A percentile compares a stretch with the other conserved stretches of the same genome.
Conservation (phyloP, 495 filamentous ascomycete species). For the Aspergillus sclerotioniger region DNA sequence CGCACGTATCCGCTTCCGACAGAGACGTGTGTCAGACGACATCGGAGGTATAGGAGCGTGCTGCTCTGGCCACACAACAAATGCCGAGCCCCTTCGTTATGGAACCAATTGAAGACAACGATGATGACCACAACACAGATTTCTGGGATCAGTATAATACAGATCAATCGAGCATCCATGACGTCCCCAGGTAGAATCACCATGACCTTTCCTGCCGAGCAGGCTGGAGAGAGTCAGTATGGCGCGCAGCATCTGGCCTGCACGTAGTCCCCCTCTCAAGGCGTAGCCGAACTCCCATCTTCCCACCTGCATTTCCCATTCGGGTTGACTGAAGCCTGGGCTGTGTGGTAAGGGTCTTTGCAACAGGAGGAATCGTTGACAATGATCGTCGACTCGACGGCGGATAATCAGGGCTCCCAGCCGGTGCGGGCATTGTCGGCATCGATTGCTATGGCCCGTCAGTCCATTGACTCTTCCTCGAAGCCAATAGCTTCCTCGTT, state of each 20-base stretch:
- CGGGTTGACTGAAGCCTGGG: not conserved
- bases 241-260: not conserved
- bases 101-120: no score
- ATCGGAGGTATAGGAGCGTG: no score
- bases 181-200: no score
- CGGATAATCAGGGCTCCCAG: not conserved
- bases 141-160: no score
- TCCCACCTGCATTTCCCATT: not conserved
- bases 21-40: no score
- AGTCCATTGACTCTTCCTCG: not conserved
- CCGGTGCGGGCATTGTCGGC: not conserved
- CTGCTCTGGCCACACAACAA: no score
- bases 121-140: no score
- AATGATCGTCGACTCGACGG: not conserved
- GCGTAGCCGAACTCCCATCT: not conserved
- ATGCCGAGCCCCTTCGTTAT: no score
- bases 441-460: not conserved
- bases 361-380: not conserved
- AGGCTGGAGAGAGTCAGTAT: not conserved
- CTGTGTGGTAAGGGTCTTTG: not conserved
- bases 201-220: slow-evolving; percentile 15
- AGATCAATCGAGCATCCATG: no score
- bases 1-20: no score
- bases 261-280: not conserved
- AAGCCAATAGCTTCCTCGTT: not conserved